Evolutionary conservation across 805 yeast species (phyloP).

Genomic region (Ascoidea asiatica): DNA sequence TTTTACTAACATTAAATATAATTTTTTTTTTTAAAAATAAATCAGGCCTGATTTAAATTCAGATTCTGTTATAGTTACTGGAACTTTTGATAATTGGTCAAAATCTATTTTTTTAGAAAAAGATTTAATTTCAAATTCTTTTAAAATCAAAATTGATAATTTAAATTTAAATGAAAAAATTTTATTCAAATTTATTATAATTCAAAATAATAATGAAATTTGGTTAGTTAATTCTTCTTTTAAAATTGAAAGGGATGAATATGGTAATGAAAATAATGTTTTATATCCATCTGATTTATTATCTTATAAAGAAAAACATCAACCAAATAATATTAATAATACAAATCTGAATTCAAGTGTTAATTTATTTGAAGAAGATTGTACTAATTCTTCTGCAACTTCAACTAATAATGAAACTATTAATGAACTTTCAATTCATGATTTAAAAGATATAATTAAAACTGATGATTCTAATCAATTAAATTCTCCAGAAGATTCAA

Average conservation of each 20-base stretch:
- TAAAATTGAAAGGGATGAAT: conserved; percentile 25
- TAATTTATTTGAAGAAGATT: not conserved
- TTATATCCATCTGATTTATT: conserved; percentile 25
- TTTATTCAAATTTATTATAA: conserved; percentile 44
- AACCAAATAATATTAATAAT: not conserved
- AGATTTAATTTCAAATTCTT: conserved; percentile 12
- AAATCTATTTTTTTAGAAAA: conserved; percentile 33
- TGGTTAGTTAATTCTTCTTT: conserved; percentile 29
- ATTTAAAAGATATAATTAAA: too few relatives aligned
- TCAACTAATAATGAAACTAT: not conserved
- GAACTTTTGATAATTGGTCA: conserved; percentile 58
- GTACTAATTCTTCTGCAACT: not conserved
- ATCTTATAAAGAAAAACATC: not conserved
- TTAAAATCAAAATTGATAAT: too few relatives aligned
- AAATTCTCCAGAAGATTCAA: too few relatives aligned
- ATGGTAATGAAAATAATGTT: conserved; percentile 38
- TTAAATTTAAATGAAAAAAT: conserved; percentile 11
- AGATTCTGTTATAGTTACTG: conserved; percentile 46
- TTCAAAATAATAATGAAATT: too few relatives aligned
- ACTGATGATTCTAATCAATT: too few relatives aligned
- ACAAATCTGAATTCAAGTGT: not conserved
- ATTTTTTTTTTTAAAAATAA: too few relatives aligned
- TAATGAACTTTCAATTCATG: too few relatives aligned
- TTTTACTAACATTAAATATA: too few relatives aligned
- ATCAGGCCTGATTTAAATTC: conserved; percentile 11